Percentiles rank a stretch among this genome's conserved stretches.
phyloP scores from a whole-genome alignment of 2,329 filamentous ascomycete species.

The Cercospora nicotianae region DNA sequence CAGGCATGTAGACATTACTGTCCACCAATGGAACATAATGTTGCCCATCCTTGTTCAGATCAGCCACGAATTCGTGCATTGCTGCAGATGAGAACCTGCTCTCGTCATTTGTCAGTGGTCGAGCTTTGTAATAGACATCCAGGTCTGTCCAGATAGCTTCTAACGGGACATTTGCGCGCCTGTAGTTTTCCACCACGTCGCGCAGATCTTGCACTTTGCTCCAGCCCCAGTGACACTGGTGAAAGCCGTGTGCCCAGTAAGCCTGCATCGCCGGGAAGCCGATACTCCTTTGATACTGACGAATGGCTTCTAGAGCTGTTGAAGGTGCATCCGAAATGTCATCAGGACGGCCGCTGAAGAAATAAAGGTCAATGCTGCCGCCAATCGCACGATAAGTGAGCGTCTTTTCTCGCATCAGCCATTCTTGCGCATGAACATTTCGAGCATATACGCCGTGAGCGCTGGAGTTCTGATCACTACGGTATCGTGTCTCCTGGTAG shows the following conservation, averaged over 20 bases:
- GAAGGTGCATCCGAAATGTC: background rate
- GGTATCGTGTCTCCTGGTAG: conserved; percentile 38
- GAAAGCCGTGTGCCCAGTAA: conserved; percentile 78
- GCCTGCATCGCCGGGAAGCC: conserved; percentile 75
- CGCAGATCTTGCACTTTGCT: conserved; percentile 66
- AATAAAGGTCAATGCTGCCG: conserved; percentile 66
- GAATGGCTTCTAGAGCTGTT: conserved; percentile 31
- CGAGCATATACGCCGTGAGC: conserved; percentile 39
- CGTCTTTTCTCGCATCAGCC: conserved; percentile 31
- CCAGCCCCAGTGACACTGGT: conserved; percentile 69
- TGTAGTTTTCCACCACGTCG: conserved; percentile 55
- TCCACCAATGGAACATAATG: conserved; percentile 60
- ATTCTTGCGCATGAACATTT: conserved; percentile 39
- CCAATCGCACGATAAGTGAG: conserved; percentile 37
- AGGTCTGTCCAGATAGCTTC: conserved; percentile 43
- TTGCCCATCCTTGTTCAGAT: conserved; percentile 52
- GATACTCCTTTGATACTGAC: conserved; percentile 46
- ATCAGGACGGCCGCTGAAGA: conserved; percentile 61
- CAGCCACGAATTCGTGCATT: conserved; percentile 51
- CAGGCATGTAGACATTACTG: conserved; percentile 63
- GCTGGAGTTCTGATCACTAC: conserved; percentile 16
- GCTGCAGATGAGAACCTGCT: conserved; percentile 45
- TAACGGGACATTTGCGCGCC: conserved; percentile 51
- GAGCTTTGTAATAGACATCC: conserved; percentile 32
- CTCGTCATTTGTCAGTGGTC: conserved; percentile 7